Conservation (phyloP, 495 filamentous ascomycete species). For the Penicillium egyptiacum region DNA sequence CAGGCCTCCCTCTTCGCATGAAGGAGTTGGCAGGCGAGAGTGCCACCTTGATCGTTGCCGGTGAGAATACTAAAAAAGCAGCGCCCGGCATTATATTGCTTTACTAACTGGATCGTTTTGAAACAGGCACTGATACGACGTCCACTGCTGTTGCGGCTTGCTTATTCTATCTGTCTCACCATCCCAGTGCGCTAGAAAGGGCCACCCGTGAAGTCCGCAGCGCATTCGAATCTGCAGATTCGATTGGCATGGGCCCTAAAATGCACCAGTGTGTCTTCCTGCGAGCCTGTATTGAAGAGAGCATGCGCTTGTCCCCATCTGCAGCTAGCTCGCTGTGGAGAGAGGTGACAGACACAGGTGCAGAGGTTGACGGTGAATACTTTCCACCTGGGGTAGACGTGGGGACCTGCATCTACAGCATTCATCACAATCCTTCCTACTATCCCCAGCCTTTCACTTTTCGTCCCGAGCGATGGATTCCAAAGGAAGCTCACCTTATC, state of each 20-base stretch:
- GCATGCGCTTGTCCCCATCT: neutral
- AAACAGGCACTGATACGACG: slow-evolving; percentile 56
- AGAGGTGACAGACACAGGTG: neutral
- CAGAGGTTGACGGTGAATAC: slow-evolving; percentile 49
- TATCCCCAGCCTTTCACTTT: slow-evolving; percentile 54
- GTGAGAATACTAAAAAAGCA: neutral
- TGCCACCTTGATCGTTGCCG: neutral
- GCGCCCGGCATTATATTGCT: neutral
- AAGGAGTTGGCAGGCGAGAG: neutral
- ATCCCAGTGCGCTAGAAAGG: slow-evolving; percentile 31
- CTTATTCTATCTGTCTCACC: slow-evolving; percentile 66
- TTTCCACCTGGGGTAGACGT: slow-evolving; percentile 55
- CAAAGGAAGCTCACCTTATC: neutral
- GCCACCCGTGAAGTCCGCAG: neutral
- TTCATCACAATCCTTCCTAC: slow-evolving; percentile 57
- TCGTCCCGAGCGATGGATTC: slow-evolving; percentile 54
- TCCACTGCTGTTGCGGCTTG: slow-evolving; percentile 61
- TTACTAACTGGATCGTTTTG: neutral
- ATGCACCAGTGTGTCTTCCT: slow-evolving; percentile 10
- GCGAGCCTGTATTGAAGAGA: neutral
- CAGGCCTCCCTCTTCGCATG: neutral
- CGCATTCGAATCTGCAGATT: neutral
- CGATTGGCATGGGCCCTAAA: neutral
- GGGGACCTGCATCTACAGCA: slow-evolving; percentile 53
- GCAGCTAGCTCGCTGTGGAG: neutral